Conservation (phyloP, 306 rosid species). For the Trifolium fragiferum region DNA sequence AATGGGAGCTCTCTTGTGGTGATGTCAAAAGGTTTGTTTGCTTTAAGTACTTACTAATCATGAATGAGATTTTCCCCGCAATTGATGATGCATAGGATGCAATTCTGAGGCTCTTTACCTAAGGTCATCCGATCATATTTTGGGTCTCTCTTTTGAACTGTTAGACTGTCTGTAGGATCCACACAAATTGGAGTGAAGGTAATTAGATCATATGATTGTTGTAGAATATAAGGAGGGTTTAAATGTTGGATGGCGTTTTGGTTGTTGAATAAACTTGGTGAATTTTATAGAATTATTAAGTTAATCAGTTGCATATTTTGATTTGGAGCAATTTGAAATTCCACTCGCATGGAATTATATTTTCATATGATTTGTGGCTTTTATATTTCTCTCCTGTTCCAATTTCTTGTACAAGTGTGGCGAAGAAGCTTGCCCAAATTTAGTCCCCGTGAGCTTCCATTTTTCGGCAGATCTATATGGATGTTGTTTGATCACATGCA, state of each 20-base stretch:
- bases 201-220: background rate
- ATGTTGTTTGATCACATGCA: conserved; percentile 19
- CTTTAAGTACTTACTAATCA: background rate
- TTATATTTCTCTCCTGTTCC: background rate
- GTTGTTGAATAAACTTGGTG: background rate
- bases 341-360: background rate
- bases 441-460: background rate
- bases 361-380: background rate
- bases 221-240: too few species aligned
- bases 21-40: conserved; percentile 54
- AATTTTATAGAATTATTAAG: background rate
- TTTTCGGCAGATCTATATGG: background rate
- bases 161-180: background rate
- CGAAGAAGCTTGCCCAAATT: background rate
- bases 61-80: background rate
- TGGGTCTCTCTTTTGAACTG: background rate
- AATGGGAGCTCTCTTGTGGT: conserved; percentile 56
- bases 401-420: background rate
- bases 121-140: background rate
- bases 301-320: background rate
- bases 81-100: background rate
- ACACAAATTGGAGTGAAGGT: background rate
- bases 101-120: background rate
- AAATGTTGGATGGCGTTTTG: background rate
- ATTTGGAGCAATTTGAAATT: background rate